Percentiles rank a stretch among this genome's conserved stretches.
These are phyloP conservation scores for Colletotrichum abscissum DNA, from an alignment of 2,329 filamentous ascomycete genomes.

Conservation along the genomic window DNA sequence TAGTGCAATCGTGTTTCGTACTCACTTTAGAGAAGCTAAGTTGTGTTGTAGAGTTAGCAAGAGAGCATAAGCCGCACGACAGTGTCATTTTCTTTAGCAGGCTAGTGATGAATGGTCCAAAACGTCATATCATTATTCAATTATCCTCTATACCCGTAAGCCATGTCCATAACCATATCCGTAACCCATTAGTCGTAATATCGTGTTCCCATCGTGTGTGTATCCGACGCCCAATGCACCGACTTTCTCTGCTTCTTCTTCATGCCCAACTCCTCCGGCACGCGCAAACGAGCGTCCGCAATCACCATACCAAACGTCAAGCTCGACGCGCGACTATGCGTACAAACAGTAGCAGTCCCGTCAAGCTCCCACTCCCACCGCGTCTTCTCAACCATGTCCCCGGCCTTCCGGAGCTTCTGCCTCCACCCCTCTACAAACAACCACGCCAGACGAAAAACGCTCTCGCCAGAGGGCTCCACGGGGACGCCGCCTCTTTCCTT, in stretches of 20 bases:
- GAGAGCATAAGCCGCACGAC: not conserved
- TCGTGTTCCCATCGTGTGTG: not conserved
- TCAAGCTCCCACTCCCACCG: conserved; percentile 45
- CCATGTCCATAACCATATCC: not conserved
- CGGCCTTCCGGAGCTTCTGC: conserved; percentile 43
- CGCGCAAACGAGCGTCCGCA: conserved; percentile 15
- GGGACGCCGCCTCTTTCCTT: conserved; percentile 3
- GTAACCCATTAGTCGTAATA: conserved; percentile 9
- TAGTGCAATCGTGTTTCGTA: not conserved
- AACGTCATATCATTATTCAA: conserved; percentile 3
- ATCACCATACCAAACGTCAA: conserved; percentile 5
- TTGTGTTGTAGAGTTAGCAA: not conserved
- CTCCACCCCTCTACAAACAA: conserved; percentile 52
- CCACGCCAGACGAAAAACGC: conserved; percentile 49
- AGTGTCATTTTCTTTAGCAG: not conserved
- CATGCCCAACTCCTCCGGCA: not conserved
- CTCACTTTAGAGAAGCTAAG: no score
- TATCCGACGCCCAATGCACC: conserved; percentile 30
- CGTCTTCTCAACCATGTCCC: conserved; percentile 47
- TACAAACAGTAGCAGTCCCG: conserved; percentile 36
- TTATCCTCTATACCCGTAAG: not conserved
- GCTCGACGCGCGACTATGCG: conserved; percentile 18
- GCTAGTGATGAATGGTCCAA: not conserved
- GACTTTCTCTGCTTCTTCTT: conserved; percentile 19
- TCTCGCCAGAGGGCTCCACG: conserved; percentile 35